Percentiles rank a stretch among this genome's conserved stretches.
Conservation (phyloP, 2,329 filamentous ascomycete species). For the Chaetomium strumarium region DNA sequence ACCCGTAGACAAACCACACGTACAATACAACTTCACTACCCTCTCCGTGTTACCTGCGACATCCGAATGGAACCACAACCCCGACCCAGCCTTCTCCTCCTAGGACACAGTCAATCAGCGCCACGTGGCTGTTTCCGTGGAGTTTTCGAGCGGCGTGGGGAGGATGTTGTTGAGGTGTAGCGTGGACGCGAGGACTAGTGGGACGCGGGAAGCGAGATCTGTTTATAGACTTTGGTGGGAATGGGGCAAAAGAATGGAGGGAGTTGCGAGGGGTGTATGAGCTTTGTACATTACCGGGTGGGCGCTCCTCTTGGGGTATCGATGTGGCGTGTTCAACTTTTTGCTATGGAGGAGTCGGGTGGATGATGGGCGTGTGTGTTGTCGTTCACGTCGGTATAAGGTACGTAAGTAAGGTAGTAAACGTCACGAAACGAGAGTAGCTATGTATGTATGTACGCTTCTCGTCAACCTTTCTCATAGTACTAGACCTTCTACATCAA, state of each 20-base stretch:
- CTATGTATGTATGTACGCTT: too few relatives aligned
- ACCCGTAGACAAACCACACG: constrained; percentile 37
- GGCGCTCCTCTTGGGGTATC: constrained; percentile 8
- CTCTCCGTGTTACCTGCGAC: constrained; percentile 38
- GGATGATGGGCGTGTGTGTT: background rate
- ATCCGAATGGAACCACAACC: constrained; percentile 11
- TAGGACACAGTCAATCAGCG: too few relatives aligned
- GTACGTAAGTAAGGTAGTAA: too few relatives aligned
- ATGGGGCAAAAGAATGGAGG: background rate
- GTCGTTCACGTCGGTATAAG: background rate
- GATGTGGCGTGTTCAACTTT: constrained; percentile 5
- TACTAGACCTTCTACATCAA: too few relatives aligned
- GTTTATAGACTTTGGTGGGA: background rate
- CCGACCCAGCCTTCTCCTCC: background rate
- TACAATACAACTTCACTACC: constrained; percentile 40
- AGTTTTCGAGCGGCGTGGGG: background rate
- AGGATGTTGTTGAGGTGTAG: background rate
- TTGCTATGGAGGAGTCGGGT: constrained; percentile 1
- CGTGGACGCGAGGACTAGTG: background rate
- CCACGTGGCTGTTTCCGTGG: background rate
- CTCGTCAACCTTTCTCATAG: too few relatives aligned
- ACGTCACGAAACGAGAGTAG: too few relatives aligned
- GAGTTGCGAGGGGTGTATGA: background rate
- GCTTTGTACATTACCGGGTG: constrained; percentile 4
- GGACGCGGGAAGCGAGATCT: background rate